Evolutionary conservation across 257 asterid species (phyloP).

Genomic region (Cynanchum wilfordii): DNA sequence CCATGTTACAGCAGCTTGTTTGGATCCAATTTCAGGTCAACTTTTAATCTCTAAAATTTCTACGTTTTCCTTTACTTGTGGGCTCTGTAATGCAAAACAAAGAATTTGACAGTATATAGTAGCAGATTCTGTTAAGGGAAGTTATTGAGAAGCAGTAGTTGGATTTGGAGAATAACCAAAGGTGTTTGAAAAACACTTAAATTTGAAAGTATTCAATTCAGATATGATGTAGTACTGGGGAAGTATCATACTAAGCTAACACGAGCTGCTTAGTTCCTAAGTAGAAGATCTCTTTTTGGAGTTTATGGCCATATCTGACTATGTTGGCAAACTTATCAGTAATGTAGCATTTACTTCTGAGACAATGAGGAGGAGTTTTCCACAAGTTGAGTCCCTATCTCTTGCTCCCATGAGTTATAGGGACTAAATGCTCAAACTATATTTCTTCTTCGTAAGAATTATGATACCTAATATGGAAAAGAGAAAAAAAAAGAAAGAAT

Average conservation of each 20-base stretch:
- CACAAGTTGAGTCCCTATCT: background rate
- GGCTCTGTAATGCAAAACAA: background rate
- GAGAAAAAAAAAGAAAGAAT: too few relatives aligned
- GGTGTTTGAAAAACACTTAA: background rate
- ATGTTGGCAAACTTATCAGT: background rate
- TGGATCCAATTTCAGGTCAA: constrained; percentile 75
- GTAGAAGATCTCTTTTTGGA: background rate
- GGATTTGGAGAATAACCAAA: background rate
- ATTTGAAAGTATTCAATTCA: background rate
- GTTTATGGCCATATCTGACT: background rate
- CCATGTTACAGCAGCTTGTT: constrained; percentile 71
- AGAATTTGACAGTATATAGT: background rate
- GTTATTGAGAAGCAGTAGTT: background rate
- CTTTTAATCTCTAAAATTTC: background rate
- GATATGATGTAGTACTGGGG: background rate
- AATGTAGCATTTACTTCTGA: background rate
- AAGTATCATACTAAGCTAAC: background rate
- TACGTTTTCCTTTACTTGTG: background rate
- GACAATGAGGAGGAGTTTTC: background rate
- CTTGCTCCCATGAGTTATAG: background rate
- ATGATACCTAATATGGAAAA: background rate
- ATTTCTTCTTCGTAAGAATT: background rate
- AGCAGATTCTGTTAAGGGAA: background rate
- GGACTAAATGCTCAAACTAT: background rate
- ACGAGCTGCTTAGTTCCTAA: background rate